phyloP scores from a whole-genome alignment of 2,329 filamentous ascomycete species.

The Didymella glomerata region DNA sequence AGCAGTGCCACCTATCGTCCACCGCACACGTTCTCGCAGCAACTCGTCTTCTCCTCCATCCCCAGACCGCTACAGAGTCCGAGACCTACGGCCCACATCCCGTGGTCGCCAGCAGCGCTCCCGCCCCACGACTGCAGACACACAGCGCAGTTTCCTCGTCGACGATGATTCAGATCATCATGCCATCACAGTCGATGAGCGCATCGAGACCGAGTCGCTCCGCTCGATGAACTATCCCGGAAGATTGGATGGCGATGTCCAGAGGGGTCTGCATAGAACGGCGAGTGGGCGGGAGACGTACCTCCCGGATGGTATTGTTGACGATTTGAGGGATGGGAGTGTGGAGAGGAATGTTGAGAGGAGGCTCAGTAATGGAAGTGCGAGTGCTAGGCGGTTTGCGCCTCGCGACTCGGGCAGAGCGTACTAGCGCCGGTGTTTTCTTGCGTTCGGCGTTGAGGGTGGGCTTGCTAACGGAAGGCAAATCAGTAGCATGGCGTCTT shows the following conservation, averaged over 20 bases:
- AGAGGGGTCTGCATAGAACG: slow-evolving; percentile 13
- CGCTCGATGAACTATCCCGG: slow-evolving; percentile 17
- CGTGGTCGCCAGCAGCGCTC: slow-evolving; percentile 8
- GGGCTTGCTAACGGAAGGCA: neutral
- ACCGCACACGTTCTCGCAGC: slow-evolving; percentile 1
- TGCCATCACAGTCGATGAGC: slow-evolving; percentile 1
- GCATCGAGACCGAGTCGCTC: slow-evolving; percentile 3
- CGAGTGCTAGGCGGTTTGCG: neutral
- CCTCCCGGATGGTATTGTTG: slow-evolving; percentile 16
- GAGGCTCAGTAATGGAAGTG: slow-evolving; percentile 3
- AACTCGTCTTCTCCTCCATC: slow-evolving; percentile 12
- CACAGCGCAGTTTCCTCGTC: slow-evolving; percentile 7
- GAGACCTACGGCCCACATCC: slow-evolving; percentile 4
- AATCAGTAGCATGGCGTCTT: neutral
- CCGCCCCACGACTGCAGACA: slow-evolving; percentile 10
- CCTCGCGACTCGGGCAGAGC: slow-evolving; percentile 16
- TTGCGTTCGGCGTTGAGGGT: neutral
- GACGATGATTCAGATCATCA: slow-evolving; percentile 10
- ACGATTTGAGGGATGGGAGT: slow-evolving; percentile 9
- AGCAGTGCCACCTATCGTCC: neutral
- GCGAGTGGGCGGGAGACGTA: slow-evolving; percentile 23
- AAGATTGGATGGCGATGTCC: neutral
- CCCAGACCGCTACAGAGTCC: neutral
- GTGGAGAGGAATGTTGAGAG: slow-evolving; percentile 12
- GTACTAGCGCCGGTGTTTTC: neutral